Evolutionary conservation across 2,329 filamentous ascomycete species (phyloP).

Genomic region (Diaporthe amygdali): DNA sequence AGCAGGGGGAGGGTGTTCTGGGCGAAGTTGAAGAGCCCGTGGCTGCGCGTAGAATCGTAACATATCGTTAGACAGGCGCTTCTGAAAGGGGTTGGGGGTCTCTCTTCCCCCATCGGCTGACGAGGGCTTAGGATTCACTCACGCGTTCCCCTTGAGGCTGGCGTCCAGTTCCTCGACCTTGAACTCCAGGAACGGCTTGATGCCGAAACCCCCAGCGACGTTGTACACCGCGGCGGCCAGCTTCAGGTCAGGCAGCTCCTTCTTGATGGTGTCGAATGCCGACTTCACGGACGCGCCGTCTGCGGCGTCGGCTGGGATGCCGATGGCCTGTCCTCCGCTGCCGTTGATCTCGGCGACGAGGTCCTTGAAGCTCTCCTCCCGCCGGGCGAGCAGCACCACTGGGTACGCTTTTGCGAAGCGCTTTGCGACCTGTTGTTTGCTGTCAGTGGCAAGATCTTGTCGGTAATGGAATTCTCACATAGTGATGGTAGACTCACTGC

Average conservation of each 20-base stretch:
- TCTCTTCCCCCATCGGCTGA: too few species aligned
- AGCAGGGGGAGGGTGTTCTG: conserved; percentile 74
- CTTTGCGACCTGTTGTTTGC: conserved; percentile 49
- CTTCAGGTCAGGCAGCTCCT: conserved; percentile 59
- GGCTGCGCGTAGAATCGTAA: conserved; percentile 41
- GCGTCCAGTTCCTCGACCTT: conserved; percentile 53
- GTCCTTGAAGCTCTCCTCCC: conserved; percentile 66
- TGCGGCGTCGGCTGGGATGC: conserved; percentile 70
- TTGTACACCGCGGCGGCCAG: conserved; percentile 75
- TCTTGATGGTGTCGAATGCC: conserved; percentile 67
- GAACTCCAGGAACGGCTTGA: conserved; percentile 66
- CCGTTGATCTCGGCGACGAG: conserved; percentile 72
- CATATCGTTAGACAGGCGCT: background rate
- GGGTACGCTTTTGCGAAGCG: conserved; percentile 71
- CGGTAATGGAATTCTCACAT: background rate
- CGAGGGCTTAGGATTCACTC: conserved; percentile 31
- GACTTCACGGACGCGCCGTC: conserved; percentile 54
- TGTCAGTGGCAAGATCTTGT: background rate
- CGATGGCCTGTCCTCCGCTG: conserved; percentile 71
- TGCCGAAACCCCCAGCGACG: conserved; percentile 56
- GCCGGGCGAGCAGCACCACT: conserved; percentile 76
- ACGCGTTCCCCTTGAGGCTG: conserved; percentile 55
- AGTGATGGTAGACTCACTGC: conserved; percentile 25
- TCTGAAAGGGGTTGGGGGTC: background rate
- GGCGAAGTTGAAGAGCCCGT: conserved; percentile 78